phyloP scores from a whole-genome alignment of 768 basidiomycete genomes.

The Panellus pusillus region DNA sequence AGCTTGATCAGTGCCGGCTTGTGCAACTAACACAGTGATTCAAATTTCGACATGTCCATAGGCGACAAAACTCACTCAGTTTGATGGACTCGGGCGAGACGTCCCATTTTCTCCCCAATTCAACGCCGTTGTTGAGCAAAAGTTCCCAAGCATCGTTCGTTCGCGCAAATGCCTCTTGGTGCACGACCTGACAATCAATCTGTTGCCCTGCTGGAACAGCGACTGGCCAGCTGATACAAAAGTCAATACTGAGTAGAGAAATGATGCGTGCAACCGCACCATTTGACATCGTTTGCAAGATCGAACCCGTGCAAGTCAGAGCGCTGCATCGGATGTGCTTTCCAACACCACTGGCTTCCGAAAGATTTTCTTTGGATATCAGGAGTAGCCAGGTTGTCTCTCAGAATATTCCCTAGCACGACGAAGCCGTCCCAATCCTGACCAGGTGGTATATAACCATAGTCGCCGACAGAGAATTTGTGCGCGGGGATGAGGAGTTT shows the following conservation, averaged over 20 bases:
- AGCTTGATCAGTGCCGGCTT: conserved; percentile 4
- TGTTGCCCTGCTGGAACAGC: conserved; percentile 37
- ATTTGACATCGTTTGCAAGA: conserved; percentile 32
- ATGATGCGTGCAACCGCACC: conserved; percentile 23
- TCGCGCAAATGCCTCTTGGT: conserved; percentile 17
- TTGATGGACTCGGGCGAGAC: conserved; percentile 9
- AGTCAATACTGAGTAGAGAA: not conserved
- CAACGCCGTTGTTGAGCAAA: conserved; percentile 8
- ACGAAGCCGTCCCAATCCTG: conserved; percentile 40
- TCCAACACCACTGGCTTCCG: conserved; percentile 41
- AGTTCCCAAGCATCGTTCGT: conserved; percentile 11
- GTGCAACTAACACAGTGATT: not conserved
- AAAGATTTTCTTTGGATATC: conserved; percentile 23
- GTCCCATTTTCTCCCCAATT: conserved; percentile 3
- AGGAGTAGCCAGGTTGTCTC: conserved; percentile 28
- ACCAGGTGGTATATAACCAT: conserved; percentile 42
- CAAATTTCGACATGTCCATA: not conserved
- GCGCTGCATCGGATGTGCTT: conserved; percentile 28
- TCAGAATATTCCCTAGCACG: conserved; percentile 37
- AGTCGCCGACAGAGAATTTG: conserved; percentile 43
- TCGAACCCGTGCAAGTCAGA: conserved; percentile 35
- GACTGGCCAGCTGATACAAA: conserved; percentile 42
- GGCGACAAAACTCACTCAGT: conserved; percentile 1
- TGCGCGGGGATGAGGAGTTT: conserved; percentile 37
- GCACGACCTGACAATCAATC: conserved; percentile 38